Evolutionary conservation across 2,329 filamentous ascomycete species (phyloP).

Genomic region (Alternaria triticina): DNA sequence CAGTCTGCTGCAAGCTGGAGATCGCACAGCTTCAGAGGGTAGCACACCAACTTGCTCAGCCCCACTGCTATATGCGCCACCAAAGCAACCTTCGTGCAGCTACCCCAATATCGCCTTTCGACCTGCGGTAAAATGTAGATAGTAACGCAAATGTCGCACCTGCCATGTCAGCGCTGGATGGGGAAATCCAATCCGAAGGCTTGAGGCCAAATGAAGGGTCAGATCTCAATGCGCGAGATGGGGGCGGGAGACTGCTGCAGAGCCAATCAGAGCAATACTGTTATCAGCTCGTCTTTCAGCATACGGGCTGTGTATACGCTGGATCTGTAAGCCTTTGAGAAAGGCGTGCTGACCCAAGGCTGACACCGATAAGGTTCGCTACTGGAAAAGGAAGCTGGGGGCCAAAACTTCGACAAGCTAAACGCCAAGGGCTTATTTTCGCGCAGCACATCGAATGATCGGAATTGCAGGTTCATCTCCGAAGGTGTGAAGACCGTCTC

Average conservation of each 20-base stretch:
- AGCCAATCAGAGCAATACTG: background rate
- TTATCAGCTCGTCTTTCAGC: background rate
- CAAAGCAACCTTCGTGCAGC: background rate
- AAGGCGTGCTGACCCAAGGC: background rate
- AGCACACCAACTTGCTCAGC: background rate
- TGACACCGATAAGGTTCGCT: background rate
- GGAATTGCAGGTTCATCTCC: accelerated
- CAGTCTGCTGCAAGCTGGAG: background rate
- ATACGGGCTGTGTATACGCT: background rate
- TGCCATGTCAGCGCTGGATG: background rate
- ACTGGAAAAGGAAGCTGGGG: background rate
- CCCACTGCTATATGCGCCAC: background rate
- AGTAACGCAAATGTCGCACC: accelerated
- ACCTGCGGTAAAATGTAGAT: background rate
- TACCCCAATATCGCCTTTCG: background rate
- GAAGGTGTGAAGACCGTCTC: background rate
- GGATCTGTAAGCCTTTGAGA: background rate
- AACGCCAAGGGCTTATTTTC: background rate
- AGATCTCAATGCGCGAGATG: background rate
- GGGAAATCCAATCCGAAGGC: background rate
- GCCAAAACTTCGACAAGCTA: background rate
- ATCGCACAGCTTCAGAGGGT: background rate
- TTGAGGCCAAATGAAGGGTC: background rate
- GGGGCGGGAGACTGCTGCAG: background rate
- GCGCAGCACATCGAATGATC: background rate